Evolutionary conservation across 441 rosid species (phyloP).

Genomic region (Melastoma candidum): DNA sequence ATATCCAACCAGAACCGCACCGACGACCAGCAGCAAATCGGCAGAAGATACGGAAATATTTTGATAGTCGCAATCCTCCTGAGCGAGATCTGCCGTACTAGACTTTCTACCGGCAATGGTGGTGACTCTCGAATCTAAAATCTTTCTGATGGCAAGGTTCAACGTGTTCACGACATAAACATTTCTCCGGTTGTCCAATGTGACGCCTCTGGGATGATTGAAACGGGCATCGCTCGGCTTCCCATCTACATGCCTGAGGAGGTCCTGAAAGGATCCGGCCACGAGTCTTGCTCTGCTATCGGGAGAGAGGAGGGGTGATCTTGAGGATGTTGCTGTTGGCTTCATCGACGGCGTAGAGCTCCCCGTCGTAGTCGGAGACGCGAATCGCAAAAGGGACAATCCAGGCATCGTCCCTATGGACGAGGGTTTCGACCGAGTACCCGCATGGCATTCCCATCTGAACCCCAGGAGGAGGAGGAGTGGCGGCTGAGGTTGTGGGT

Average conservation of each 20-base stretch:
- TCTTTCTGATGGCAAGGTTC: constrained; percentile 88
- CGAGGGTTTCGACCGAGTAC: constrained; percentile 84
- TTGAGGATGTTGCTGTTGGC: constrained; percentile 81
- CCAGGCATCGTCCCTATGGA: constrained; percentile 76
- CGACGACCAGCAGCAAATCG: constrained; percentile 77
- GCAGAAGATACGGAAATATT: constrained; percentile 29
- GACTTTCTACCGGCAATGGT: constrained; percentile 98
- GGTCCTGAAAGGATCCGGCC: constrained; percentile 93
- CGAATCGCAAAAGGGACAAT: constrained; percentile 70
- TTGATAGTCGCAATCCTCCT: constrained; percentile 84
- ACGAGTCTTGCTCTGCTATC: constrained; percentile 92
- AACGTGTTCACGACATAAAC: constrained; percentile 81
- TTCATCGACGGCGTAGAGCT: constrained; percentile 84
- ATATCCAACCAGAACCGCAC: constrained; percentile 73
- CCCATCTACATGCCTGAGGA: constrained; percentile 88
- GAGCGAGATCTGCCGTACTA: constrained; percentile 76
- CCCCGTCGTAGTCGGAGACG: constrained; percentile 64
- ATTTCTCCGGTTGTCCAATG: constrained; percentile 91
- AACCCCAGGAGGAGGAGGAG: too few species aligned
- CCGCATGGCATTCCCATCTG: constrained; percentile 74
- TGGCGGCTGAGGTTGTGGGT: too few species aligned
- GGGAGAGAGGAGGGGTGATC: constrained; percentile 93
- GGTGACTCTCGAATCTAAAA: constrained; percentile 93
- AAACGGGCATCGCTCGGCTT: constrained; percentile 88
- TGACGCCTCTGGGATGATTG: constrained; percentile 83